Evolutionary conservation across 768 basidiomycete genomes (phyloP).

Genomic region (Termitomyces titanicus): DNA sequence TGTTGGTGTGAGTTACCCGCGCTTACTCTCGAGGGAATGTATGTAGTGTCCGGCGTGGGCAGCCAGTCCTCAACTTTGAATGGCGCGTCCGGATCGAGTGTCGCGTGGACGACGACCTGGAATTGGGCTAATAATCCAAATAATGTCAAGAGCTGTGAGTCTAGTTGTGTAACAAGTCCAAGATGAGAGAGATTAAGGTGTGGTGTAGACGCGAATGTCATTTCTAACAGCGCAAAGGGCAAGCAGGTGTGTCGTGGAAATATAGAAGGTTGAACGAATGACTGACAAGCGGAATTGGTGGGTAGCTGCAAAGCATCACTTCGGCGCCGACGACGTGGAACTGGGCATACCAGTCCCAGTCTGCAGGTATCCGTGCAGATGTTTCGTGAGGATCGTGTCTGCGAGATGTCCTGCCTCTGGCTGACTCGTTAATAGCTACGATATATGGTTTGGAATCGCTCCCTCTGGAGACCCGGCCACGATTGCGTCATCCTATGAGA

Average conservation of each 20-base stretch:
- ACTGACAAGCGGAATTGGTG: too few species aligned
- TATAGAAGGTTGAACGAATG: too few species aligned
- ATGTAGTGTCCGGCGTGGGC: slow-evolving; percentile 41
- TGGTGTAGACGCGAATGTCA: slow-evolving; percentile 46
- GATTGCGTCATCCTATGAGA: slow-evolving; percentile 46
- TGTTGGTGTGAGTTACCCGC: too few species aligned
- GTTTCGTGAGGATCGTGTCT: slow-evolving; percentile 35
- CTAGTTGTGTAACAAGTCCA: background rate
- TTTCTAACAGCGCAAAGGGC: slow-evolving; percentile 44
- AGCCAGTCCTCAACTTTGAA: slow-evolving; percentile 45
- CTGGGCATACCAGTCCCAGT: slow-evolving; percentile 45
- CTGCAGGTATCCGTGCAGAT: slow-evolving; percentile 47
- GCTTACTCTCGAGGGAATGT: background rate
- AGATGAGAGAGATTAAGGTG: background rate
- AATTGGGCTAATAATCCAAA: slow-evolving; percentile 49
- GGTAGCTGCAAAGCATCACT: slow-evolving; percentile 32
- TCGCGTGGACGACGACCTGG: slow-evolving; percentile 53
- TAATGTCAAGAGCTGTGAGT: slow-evolving; percentile 54
- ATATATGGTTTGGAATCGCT: slow-evolving; percentile 49
- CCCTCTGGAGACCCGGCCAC: slow-evolving; percentile 43
- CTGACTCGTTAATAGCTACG: slow-evolving; percentile 32
- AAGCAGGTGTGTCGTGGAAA: slow-evolving; percentile 41
- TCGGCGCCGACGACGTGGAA: slow-evolving; percentile 48
- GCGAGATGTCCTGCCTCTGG: background rate
- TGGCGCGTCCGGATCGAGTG: slow-evolving; percentile 31